Evolutionary conservation across 257 asterid species (phyloP), one percentile per base, ranked within the genome.

Genomic region (Coffea canephora): DNA sequence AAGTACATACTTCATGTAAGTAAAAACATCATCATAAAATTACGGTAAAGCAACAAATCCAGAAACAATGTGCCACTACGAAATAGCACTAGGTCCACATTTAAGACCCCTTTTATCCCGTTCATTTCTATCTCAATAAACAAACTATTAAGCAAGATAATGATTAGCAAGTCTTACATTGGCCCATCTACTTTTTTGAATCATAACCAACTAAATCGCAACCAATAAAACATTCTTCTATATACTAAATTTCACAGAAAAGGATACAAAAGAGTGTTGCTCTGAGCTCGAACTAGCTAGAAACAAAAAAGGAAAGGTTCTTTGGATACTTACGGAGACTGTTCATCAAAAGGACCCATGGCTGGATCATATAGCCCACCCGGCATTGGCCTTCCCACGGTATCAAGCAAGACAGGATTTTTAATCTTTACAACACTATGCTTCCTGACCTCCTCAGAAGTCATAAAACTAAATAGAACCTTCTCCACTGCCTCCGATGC

Each of bases 361-460:
- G 92, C 91, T 0, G 92, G 85, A 83, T 95, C 99, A 80, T 95
- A 95, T 1, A 93, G 88, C 6, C 99, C 99, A 43, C 90, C 89
- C 8, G 93, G 88, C 72, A 83, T 70, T 7, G 98, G 94, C 79
- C 81, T 80, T 5, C 85, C 86, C 78, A 89, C 78, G 9, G 76
- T 81, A 85, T 89, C 96, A 7, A 93, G 82, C 81, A 93, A 84
- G 59, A 85, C 75, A 11, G 95, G 96, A 71, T 87, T 91, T 1
- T 87, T 85, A 5, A 95, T 82, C 79, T 88, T 90, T 14, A 91
- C 88, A 67, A 84, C 84, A 74, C 99, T 95, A 8, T 85, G 96
- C 54, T 81, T 87, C 83, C 85, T 84, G 23, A 88, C 98, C 86
- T 95, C 98, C 81, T 90, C 91, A 65, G 78, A 86, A 0, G 92